Evolutionary conservation across 495 filamentous ascomycete genomes (phyloP).

Genomic region (Neurospora tetrasperma): DNA sequence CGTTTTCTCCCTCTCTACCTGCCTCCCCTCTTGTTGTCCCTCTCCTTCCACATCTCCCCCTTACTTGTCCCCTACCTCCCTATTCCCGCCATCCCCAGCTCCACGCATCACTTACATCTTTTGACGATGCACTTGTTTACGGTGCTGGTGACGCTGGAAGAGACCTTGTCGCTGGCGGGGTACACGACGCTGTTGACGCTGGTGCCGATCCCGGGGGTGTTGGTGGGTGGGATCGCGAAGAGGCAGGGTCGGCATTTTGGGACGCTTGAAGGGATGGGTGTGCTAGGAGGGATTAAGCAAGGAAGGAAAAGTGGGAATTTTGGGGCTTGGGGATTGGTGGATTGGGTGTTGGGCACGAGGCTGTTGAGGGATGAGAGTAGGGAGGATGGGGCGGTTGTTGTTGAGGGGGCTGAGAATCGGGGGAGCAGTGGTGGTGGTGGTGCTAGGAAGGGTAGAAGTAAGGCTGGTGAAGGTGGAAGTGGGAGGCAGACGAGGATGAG

Average conservation of each 20-base stretch:
- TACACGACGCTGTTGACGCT: conserved; percentile 41
- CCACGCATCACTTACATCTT: conserved; percentile 65
- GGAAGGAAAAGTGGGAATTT: conserved; percentile 49
- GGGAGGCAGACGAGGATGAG: conserved; percentile 13
- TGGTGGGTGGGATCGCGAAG: conserved; percentile 64
- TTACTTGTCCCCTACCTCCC: neutral
- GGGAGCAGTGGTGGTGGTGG: conserved; percentile 42
- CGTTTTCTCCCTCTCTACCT: conserved; percentile 65
- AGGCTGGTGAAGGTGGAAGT: conserved; percentile 11
- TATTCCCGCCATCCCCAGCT: conserved; percentile 13
- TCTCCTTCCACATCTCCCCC: conserved; percentile 1
- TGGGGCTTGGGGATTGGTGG: conserved; percentile 65
- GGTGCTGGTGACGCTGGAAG: conserved; percentile 59
- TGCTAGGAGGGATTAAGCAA: too few species aligned
- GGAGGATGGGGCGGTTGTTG: conserved; percentile 32
- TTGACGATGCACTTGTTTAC: conserved; percentile 69
- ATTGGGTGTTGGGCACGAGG: conserved; percentile 65
- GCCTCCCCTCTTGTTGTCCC: conserved; percentile 38
- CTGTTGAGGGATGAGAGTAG: conserved; percentile 13
- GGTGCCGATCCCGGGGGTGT: conserved; percentile 51
- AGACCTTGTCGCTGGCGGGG: conserved; percentile 66
- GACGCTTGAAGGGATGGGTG: conserved; percentile 22
- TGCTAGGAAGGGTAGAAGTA: conserved; percentile 38
- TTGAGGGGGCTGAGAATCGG: conserved; percentile 42
- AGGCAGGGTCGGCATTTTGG: conserved; percentile 60